Base-by-base conservation (phyloP, 176 grass and related monocot genomes). In the Triticum timopheevii region DNA sequence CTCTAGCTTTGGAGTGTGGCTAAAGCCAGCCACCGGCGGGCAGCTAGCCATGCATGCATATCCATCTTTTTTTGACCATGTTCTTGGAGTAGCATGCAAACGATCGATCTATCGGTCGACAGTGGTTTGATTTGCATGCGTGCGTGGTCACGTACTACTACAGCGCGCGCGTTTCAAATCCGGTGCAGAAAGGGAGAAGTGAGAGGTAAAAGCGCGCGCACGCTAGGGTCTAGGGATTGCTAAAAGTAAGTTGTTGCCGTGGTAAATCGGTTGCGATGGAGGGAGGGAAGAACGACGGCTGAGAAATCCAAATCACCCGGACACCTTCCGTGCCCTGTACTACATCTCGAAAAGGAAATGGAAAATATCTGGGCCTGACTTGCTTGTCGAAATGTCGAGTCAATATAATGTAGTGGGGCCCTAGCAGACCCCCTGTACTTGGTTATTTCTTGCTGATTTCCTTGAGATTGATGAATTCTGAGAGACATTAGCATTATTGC, bases 1-100 rank as follows among this genome's bases (percentile, higher is more conserved):
- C 69, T 85, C 84, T 78, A 80, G 4, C 79, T 86, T 91, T 87
- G 70, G 93, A 95, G 91, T 92, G 90, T 74, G 77, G 88, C 87
- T 64, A 92, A 95, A 92, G 93, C 75, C 86, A 90, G 76, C 50
- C 50, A 19, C 50, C 65, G 70, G 77, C 83, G 27, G 49, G 66
- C 80, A 44, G 40, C 40, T 40, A 74, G 80, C 80, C 44, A 86
- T 84, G 49, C 44, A 86, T 80, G 50, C 50, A 54, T 7, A 52
- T 19, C 50, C 16, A 54, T 54, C 16, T 34, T 25, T 23, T 79
- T 83, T 86, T 87, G 90, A 87, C 89, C 76, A 85, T 89, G 82
- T 56, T 56, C 25, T 25, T 28, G 31, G 31, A 23, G 65, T 33
- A 69, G 30, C 61, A 52, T 77, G 61, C 73, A 77, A 34, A 31